Evolutionary conservation across 371 early-diverging fungal genomes (phyloP), one percentile per base, ranked within the genome.

Genomic region (Choanephora cucurbitarum): DNA sequence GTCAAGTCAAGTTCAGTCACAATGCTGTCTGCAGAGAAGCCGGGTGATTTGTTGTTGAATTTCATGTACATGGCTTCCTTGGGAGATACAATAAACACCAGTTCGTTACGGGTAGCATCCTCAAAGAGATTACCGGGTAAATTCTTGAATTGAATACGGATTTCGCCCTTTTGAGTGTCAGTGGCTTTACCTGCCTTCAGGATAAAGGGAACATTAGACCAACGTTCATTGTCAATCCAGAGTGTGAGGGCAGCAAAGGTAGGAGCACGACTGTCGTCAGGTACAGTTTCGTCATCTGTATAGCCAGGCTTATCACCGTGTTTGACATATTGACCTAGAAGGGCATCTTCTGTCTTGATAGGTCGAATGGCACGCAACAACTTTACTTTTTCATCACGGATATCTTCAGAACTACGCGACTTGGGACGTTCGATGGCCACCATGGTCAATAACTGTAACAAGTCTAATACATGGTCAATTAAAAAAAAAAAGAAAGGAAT

Each of bases 181-280:
- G 97, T 69, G 14, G 96, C 99, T 70, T 98, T 98, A 45, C 98
- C 98, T 46, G 93, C 90, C 75, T 93, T 94, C 56, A 97, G 72
- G 43, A 98, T 91, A 72, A 96, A 97, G 1, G 98, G 98, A 17
- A 98, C 98, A 39, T 92, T 90, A 11, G 84, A 81, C 99, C 99
- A 98, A 15, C 97, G 90, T 37, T 96, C 95, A 58, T 95, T 98
- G 64, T 95, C 77, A 56, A 98, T 88, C 62, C 81, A 84, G 54
- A 97, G 68, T 2, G 88, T 92, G 28, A 89, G 81, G 9, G 91
- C 91, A 1, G 98, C 97, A 74, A 88, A 98, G 1, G 99, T 98
- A 8, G 98, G 91, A 15, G 93, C 91, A 43, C 80, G 79, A 42
- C 80, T 81, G 21, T 85, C 90, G 56, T 86, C 76, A 5, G 69